phyloP scores from a whole-genome alignment of 2,329 filamentous ascomycete genomes.

The Aspergillus fumigatiaffinis region DNA sequence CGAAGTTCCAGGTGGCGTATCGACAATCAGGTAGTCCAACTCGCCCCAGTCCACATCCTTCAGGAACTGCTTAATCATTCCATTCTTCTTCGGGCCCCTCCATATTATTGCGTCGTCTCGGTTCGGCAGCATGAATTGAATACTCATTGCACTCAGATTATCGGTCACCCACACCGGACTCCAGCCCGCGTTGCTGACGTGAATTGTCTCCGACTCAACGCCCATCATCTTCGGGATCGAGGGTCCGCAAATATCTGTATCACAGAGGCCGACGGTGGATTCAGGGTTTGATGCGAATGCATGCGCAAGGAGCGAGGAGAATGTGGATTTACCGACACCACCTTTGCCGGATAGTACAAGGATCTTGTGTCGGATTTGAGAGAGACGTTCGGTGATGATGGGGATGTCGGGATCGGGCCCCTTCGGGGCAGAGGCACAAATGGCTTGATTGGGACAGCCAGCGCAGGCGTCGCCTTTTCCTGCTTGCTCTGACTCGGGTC shows the following conservation, averaged over 20 bases:
- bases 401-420: slow-evolving; percentile 93
- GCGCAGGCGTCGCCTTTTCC: slow-evolving; percentile 76
- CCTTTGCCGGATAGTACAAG: slow-evolving; percentile 92
- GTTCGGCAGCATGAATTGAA: slow-evolving; percentile 96
- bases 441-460: slow-evolving; percentile 91
- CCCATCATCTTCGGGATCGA: slow-evolving; percentile 99
- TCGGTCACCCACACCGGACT: slow-evolving; percentile 93
- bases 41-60: slow-evolving; percentile 98
- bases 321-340: slow-evolving; percentile 93
- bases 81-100: slow-evolving; percentile 98
- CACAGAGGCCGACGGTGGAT: slow-evolving; percentile 87
- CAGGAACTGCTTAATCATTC: slow-evolving; percentile 93
- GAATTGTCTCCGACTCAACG: slow-evolving; percentile 88
- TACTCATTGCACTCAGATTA: slow-evolving; percentile 92
- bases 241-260: slow-evolving; percentile 95
- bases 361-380: slow-evolving; percentile 83
- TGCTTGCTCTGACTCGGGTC: slow-evolving; percentile 57
- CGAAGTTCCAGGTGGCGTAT: slow-evolving; percentile 91
- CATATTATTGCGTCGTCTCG: slow-evolving; percentile 95
- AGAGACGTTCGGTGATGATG: slow-evolving; percentile 76
- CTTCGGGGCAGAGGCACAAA: slow-evolving; percentile 91
- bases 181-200: slow-evolving; percentile 85
- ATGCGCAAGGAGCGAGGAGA: slow-evolving; percentile 81
- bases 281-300: slow-evolving; percentile 80
- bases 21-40: slow-evolving; percentile 86